Percentiles rank a stretch among this genome's conserved stretches.
Conservation (phyloP, 768 basidiomycete species). For the Pholiota microspora region DNA sequence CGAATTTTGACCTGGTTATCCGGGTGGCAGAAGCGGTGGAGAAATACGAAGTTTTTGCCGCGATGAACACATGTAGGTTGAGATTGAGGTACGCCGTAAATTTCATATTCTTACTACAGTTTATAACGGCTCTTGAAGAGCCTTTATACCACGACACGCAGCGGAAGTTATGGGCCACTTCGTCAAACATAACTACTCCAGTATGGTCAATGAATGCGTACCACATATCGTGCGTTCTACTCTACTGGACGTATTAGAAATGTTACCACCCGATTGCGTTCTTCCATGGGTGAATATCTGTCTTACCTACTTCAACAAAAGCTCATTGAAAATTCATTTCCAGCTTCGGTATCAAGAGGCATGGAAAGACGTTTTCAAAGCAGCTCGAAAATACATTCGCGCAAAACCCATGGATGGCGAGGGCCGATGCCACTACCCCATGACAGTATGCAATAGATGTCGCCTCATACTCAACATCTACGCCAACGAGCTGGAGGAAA, state of each 20-base stretch:
- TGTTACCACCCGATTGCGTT: neutral
- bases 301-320: too few species aligned
- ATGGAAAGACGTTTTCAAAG: constrained; percentile 7
- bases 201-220: neutral
- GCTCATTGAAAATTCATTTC: too few species aligned
- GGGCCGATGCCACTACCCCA: neutral
- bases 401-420: neutral
- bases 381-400: constrained; percentile 1
- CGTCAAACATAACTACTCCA: neutral
- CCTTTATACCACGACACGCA: neutral
- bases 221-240: neutral
- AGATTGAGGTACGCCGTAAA: constrained; percentile 17
- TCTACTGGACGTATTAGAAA: neutral
- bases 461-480: neutral
- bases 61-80: constrained; percentile 21
- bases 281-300: neutral
- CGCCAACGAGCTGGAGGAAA: neutral
- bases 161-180: neutral
- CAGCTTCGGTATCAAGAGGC: constrained; percentile 6
- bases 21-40: constrained; percentile 26
- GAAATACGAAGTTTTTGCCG: constrained; percentile 26
- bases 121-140: neutral
- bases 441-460: neutral
- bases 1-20: constrained; percentile 14
- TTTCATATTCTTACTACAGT: neutral